These are phyloP conservation scores for Eucalyptus tenuipes DNA, from an alignment of 345 rosid species.

Conservation along the genomic window DNA sequence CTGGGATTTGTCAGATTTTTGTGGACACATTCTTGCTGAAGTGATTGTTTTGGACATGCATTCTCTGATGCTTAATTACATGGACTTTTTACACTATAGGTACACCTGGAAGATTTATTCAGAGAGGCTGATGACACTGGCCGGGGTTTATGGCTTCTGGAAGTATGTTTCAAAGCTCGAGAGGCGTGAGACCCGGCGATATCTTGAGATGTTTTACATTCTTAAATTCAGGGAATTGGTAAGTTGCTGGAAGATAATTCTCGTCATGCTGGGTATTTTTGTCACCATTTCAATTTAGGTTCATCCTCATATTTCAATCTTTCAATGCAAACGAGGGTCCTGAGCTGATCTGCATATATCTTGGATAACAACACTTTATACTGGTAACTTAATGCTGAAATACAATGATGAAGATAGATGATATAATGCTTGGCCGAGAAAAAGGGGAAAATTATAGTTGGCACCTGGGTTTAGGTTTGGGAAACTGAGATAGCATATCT, in stretches of 20 bases:
- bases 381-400: background rate
- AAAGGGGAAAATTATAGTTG: background rate
- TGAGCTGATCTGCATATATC: background rate
- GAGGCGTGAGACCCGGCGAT: slow-evolving; percentile 82
- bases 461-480: background rate
- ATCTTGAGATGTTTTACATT: slow-evolving; percentile 98
- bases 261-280: background rate
- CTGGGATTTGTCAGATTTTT: background rate
- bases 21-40: background rate
- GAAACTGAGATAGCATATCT: background rate
- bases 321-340: background rate
- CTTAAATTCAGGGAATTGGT: slow-evolving; percentile 91
- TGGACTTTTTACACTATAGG: slow-evolving; percentile 16
- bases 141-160: slow-evolving; percentile 98
- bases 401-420: background rate
- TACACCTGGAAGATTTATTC: slow-evolving; percentile 98
- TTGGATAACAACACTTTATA: background rate
- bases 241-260: background rate
- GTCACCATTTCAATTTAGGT: background rate
- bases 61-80: background rate
- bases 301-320: background rate
- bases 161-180: slow-evolving; percentile 84
- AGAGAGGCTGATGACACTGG: slow-evolving; percentile 83
- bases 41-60: background rate
- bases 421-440: background rate